Evolutionary conservation across 1,284 basidiomycete species (phyloP), one percentile per base, ranked within the genome.

Genomic region (Blastosporella zonata): DNA sequence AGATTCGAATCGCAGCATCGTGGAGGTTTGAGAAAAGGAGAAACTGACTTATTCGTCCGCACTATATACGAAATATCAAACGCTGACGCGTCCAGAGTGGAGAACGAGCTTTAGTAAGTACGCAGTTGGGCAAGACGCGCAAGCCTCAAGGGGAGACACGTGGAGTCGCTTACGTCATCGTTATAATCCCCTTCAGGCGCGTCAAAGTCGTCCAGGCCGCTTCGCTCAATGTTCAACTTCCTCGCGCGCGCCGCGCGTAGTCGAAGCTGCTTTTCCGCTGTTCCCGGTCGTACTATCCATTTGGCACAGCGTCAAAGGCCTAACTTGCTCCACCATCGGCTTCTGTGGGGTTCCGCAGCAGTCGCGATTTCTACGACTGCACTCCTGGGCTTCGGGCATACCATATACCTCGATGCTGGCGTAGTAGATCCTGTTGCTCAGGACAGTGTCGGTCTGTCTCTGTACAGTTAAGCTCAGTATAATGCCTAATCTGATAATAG

Each of bases 401-500:
- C 55, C 40, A 55, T 70, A 23, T 56, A 62, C 36, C 63, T 70
- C 13, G 71, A 73, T 52, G 58, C 54, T 6, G 50, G 66, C 12
- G 64, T 68, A 42, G 55, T 45, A 3, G 22, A 28, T 21, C 29
- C 49, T 22, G 27, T 12, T 18, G 10, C 20, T n/a, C 21, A 50
- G 15, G 52, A 57, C 25, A 50, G 39, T 12, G 51, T 38, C 8
- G 47, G 60, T 63, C 28, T 39, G 56, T 54, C 23, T 12, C 15
- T 27, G 23, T 10, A 43, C 2, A 37, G 22, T 5, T 12, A 3
- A 6, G 5, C 18, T 21, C 20, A 37, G 10, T 12, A 21, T 37
- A 13, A 13, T 20, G 17, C 28, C 40, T 50, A 10, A 47, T 17
- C 33, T 20, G 7, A 29, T 49, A 33, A 23, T 64, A 83, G 87